A percentile compares a stretch with the other conserved stretches of the same genome.
Conservation (phyloP, 148 eudicot species). For the Selenicereus undatus region DNA sequence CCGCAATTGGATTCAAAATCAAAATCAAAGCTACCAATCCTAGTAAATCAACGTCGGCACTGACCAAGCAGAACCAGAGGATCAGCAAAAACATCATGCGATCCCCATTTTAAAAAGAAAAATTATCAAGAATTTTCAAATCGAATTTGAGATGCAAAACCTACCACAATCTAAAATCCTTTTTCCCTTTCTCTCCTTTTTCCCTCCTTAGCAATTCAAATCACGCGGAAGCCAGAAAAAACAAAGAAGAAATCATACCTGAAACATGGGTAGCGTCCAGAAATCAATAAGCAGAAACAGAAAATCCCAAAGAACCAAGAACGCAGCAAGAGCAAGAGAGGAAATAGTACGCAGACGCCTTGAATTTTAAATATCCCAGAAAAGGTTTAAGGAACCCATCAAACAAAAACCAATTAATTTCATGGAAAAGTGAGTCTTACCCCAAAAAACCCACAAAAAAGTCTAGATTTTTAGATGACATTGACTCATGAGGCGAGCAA, state of each 20-base stretch:
- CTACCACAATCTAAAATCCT: too few relatives aligned
- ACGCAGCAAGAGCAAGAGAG: too few relatives aligned
- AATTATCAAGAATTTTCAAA: not conserved
- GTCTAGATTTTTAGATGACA: too few relatives aligned
- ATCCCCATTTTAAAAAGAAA: not conserved
- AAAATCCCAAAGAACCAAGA: not conserved
- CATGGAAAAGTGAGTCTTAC: too few relatives aligned
- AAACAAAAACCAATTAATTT: too few relatives aligned
- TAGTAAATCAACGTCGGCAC: not conserved
- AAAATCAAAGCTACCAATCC: not conserved
- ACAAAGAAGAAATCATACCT: not conserved
- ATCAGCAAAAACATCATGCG: not conserved
- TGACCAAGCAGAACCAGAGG: not conserved
- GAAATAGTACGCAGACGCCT: too few relatives aligned
- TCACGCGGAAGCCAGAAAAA: not conserved
- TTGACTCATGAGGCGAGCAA: too few relatives aligned
- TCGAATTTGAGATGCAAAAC: not conserved
- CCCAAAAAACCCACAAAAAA: too few relatives aligned
- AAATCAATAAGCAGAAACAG: not conserved
- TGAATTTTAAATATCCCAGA: too few relatives aligned
- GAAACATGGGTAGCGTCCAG: not conserved
- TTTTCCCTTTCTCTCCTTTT: too few relatives aligned
- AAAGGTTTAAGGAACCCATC: too few relatives aligned
- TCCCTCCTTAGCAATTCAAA: too few relatives aligned
- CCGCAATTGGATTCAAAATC: not conserved